Percentiles rank a stretch among this genome's conserved stretches.
These are phyloP conservation scores for Camellia sinensis DNA, from an alignment of 148 eudicot genomes.

Conservation along the genomic window DNA sequence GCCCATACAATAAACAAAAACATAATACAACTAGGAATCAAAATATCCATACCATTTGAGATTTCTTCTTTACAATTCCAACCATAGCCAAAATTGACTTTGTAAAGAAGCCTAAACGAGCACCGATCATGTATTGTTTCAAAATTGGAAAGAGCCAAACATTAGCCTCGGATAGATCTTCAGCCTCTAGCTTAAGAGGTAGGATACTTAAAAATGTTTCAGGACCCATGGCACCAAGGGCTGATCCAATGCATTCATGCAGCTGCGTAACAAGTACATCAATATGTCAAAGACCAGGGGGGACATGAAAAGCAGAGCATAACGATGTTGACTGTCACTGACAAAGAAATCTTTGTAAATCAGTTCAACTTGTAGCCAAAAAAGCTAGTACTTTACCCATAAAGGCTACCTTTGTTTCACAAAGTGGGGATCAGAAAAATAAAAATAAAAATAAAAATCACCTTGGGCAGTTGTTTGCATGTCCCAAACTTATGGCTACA, in stretches of 20 bases:
- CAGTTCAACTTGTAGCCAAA: slow-evolving; percentile 4
- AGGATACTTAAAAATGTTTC: slow-evolving; percentile 70
- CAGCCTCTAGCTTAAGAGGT: slow-evolving; percentile 73
- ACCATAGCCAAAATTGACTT: slow-evolving; percentile 58
- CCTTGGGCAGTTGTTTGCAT: not conserved
- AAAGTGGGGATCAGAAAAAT: not conserved
- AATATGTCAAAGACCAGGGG: slow-evolving; percentile 2
- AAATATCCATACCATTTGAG: slow-evolving; percentile 51
- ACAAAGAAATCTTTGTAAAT: not conserved
- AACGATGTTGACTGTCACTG: not conserved
- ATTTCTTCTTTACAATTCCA: slow-evolving; percentile 52
- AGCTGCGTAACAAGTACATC: slow-evolving; percentile 46
- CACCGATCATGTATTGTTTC: slow-evolving; percentile 80
- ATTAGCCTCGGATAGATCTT: slow-evolving; percentile 62
- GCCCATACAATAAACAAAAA: not conserved
- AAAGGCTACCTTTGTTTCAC: not conserved
- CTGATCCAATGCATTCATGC: slow-evolving; percentile 88
- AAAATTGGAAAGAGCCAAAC: slow-evolving; percentile 87
- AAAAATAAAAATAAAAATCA: not conserved
- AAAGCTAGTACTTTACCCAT: slow-evolving; percentile 1
- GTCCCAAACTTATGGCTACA: not conserved
- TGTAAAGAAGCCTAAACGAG: slow-evolving; percentile 61
- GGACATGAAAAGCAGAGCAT: not conserved
- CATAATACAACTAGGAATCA: not conserved
- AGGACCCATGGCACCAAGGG: slow-evolving; percentile 92